A percentile compares a stretch with the other conserved stretches of the same genome.
These are phyloP conservation scores for Chaetomium strumarium DNA, from an alignment of 2,329 filamentous ascomycete species.

Conservation along the genomic window DNA sequence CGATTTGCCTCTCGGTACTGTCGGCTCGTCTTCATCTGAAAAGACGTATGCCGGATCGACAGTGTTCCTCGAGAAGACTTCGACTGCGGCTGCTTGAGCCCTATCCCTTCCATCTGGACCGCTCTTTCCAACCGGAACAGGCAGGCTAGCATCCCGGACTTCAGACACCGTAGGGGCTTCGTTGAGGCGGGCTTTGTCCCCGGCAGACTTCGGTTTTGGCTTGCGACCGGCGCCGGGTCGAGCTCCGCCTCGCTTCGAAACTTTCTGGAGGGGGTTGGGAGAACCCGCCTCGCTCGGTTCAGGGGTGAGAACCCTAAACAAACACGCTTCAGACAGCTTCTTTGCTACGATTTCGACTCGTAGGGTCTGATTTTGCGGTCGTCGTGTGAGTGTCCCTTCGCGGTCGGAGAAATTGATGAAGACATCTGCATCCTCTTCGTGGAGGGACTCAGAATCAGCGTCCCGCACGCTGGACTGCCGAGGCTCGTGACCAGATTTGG, in stretches of 20 bases:
- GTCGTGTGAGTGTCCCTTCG: constrained; percentile 6
- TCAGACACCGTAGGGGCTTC: background rate
- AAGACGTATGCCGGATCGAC: constrained; percentile 28
- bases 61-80: constrained; percentile 22
- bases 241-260: background rate
- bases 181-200: background rate
- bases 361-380: constrained; percentile 21
- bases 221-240: background rate
- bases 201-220: background rate
- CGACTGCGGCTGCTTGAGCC: background rate
- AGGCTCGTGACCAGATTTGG: too few relatives aligned
- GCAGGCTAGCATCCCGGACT: background rate
- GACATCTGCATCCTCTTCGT: background rate
- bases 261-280: background rate
- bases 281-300: constrained; percentile 10
- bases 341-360: constrained; percentile 19
- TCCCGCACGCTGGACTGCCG: background rate
- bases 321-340: constrained; percentile 6
- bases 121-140: background rate
- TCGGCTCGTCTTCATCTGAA: constrained; percentile 33
- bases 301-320: constrained; percentile 13
- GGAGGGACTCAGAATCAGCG: background rate
- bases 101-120: background rate
- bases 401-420: constrained; percentile 12
- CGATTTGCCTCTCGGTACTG: constrained; percentile 12